Evolutionary conservation across 805 yeast species (phyloP).

Genomic region (Spathaspora hagerdaliae): DNA sequence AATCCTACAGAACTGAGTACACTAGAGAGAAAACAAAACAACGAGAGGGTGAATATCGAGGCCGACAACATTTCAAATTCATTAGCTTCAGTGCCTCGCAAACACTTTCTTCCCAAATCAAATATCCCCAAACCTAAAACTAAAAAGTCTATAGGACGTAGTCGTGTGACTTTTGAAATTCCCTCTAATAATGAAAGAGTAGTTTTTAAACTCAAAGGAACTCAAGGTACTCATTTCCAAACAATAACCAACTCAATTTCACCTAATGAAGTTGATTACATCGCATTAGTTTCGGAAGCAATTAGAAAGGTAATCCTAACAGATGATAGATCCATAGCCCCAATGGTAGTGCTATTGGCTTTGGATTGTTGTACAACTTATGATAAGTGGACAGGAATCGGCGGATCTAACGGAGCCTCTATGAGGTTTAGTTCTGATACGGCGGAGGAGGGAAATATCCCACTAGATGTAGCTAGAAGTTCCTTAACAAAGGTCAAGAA

Average conservation of each 20-base stretch:
- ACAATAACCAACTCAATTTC: slow-evolving; percentile 7
- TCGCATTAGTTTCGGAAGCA: slow-evolving; percentile 14
- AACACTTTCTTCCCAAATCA: background rate
- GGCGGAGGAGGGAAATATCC: slow-evolving; percentile 48
- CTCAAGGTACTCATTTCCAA: background rate
- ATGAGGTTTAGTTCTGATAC: slow-evolving; percentile 44
- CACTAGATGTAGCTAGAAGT: slow-evolving; percentile 50
- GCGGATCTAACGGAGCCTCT: slow-evolving; percentile 67
- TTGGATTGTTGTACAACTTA: slow-evolving; percentile 90
- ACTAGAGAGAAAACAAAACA: no score
- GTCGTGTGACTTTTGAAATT: background rate
- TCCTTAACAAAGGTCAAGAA: slow-evolving; percentile 53
- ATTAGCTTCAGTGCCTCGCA: background rate
- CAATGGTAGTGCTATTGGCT: slow-evolving; percentile 72
- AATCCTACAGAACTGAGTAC: background rate
- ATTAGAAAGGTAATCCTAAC: slow-evolving; percentile 27
- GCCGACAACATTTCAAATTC: background rate
- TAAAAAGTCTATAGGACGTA: background rate
- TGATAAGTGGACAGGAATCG: slow-evolving; percentile 49
- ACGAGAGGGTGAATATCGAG: background rate
- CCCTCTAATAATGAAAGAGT: background rate
- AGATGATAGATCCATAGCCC: slow-evolving; percentile 72
- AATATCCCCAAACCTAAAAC: background rate
- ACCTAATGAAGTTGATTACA: slow-evolving; percentile 9
- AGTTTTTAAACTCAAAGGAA: background rate